Evolutionary conservation across 768 basidiomycete species (phyloP).

Genomic region (Daedalea quercina): DNA sequence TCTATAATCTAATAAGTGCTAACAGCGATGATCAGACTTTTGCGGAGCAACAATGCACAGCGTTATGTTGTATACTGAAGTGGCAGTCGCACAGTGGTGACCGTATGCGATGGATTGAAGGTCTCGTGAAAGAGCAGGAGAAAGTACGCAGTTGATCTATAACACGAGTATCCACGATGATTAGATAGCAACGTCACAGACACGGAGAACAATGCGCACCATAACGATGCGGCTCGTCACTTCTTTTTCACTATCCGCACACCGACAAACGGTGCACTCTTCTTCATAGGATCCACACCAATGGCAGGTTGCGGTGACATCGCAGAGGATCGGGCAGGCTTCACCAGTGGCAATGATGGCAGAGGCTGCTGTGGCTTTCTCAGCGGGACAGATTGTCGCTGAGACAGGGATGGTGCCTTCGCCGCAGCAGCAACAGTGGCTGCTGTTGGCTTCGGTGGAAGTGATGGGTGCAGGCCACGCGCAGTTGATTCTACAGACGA

Average conservation of each 20-base stretch:
- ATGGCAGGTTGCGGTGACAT: background rate
- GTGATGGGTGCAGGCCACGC: slow-evolving; percentile 12
- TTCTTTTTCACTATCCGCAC: slow-evolving; percentile 13
- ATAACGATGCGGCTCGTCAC: too few species aligned
- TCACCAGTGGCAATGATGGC: slow-evolving; percentile 9
- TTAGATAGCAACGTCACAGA: too few species aligned
- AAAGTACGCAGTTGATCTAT: too few species aligned
- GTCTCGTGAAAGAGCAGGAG: too few species aligned
- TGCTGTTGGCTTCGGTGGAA: slow-evolving; percentile 26
- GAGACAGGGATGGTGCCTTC: background rate
- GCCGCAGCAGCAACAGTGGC: slow-evolving; percentile 4
- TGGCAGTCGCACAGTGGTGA: too few species aligned
- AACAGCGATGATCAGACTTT: too few species aligned
- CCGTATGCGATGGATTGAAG: too few species aligned
- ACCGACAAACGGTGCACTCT: slow-evolving; percentile 4
- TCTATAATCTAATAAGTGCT: too few species aligned
- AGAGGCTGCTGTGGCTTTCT: background rate
- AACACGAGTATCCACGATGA: too few species aligned
- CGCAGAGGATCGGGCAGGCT: background rate
- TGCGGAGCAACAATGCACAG: too few species aligned
- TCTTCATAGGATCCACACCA: slow-evolving; percentile 2
- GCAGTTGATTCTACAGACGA: slow-evolving; percentile 12
- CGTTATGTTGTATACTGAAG: too few species aligned
- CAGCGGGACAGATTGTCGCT: background rate
- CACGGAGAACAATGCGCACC: too few species aligned